These are phyloP conservation scores for Lanmaoa rubissima DNA, from an alignment of 768 basidiomycete species.

Conservation along the genomic window DNA sequence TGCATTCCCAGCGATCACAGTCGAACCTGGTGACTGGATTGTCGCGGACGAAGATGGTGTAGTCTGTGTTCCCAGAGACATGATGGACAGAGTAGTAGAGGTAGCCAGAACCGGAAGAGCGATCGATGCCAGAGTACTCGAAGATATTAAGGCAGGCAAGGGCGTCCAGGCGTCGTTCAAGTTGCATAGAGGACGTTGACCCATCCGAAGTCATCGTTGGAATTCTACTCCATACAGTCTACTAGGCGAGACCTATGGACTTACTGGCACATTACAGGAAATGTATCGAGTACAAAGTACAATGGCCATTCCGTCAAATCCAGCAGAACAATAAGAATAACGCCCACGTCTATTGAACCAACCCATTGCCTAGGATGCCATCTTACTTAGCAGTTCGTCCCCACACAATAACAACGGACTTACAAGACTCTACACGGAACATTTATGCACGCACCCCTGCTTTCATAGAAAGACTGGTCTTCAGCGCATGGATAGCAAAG, in stretches of 20 bases:
- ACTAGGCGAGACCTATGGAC: background rate
- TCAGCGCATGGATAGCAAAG: slow-evolving; percentile 49
- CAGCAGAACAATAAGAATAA: slow-evolving; percentile 22
- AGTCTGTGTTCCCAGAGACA: slow-evolving; percentile 65
- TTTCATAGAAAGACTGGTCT: slow-evolving; percentile 47
- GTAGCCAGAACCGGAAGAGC: slow-evolving; percentile 57
- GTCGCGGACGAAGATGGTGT: slow-evolving; percentile 90
- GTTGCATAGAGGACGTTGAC: slow-evolving; percentile 58
- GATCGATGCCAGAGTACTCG: slow-evolving; percentile 69
- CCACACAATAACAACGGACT: background rate
- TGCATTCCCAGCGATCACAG: slow-evolving; percentile 50
- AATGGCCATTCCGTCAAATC: slow-evolving; percentile 16
- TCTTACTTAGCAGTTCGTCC: background rate
- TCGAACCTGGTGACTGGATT: slow-evolving; percentile 78
- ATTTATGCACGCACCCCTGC: slow-evolving; percentile 36
- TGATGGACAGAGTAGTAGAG: slow-evolving; percentile 55
- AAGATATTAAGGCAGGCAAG: slow-evolving; percentile 72
- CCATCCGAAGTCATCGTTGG: background rate
- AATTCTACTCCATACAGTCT: background rate
- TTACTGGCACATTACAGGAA: slow-evolving; percentile 18
- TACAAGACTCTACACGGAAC: slow-evolving; percentile 1
- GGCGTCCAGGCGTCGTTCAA: slow-evolving; percentile 79
- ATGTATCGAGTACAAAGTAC: slow-evolving; percentile 22
- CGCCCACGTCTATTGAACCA: slow-evolving; percentile 5
- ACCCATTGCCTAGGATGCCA: slow-evolving; percentile 1